Evolutionary conservation across 2,329 filamentous ascomycete species (phyloP), one percentile per base, ranked within the genome.

Genomic region (Chaetomium globosum): DNA sequence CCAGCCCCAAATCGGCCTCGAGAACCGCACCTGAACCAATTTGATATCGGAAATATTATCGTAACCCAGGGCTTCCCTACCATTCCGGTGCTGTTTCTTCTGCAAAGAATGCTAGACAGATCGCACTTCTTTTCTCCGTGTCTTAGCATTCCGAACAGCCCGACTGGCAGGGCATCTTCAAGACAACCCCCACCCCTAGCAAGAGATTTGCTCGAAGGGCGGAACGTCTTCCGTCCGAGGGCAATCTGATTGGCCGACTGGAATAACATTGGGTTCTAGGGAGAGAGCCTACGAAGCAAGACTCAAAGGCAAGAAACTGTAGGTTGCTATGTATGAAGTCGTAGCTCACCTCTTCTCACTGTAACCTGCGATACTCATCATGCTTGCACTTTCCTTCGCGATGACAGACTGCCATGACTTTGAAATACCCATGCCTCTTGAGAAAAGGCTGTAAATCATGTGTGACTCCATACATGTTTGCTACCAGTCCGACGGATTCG

Each of bases 51-150:
- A 52, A 33, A 39, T n/a, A 43, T n/a, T 21, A 26, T 33, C 28
- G 26, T 30, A 2, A 52, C 2, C 46, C 39, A 54, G 43, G 33
- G 3, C 53, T 55, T 13, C 49, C 39, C 6, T 54, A 52, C 36
- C 31, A 13, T 61, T 23, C 43, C n/a, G 30, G 16, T 1, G 21
- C 51, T 65, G 58, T 65, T 31, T 65, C 33, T 21, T 26, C 58
- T 65, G 63, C 59, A 58, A 33, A 61, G 46, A 26, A 65, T 61
- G 23, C 46, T 46, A 65, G 53, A 65, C 53, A 65, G 43, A 52
- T 61, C 13, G 39, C 12, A 53, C 12, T 9, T 7, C 26, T 43
- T 52, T 19, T 46, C 39, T 30, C 56, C 56, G 51, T 56, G 39
- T 60, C 57, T 60, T 51, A 60, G 63, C n/a, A 19, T 30, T 43